A percentile compares a stretch with the other conserved stretches of the same genome.
These are phyloP conservation scores for Fusarium sarcochroum DNA, from an alignment of 2,329 filamentous ascomycete species.

Conservation along the genomic window DNA sequence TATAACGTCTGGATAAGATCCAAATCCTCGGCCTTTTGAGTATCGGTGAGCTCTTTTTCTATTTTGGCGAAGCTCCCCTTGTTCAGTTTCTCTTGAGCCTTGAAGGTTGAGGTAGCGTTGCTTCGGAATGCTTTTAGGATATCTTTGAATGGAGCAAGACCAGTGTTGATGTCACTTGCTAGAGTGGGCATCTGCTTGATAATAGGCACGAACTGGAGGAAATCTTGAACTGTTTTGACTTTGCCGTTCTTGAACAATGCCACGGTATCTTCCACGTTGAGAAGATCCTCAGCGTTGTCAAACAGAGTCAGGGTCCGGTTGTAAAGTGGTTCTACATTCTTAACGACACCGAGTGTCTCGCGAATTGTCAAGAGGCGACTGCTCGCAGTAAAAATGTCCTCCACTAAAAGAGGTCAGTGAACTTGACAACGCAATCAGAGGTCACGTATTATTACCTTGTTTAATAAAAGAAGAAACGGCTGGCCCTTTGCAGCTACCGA, in stretches of 20 bases:
- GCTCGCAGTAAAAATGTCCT: background rate
- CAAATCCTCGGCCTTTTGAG: background rate
- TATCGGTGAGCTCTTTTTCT: background rate
- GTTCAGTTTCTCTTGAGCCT: no score
- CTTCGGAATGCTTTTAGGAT: no score
- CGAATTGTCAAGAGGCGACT: background rate
- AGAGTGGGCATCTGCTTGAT: background rate
- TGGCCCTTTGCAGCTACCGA: background rate
- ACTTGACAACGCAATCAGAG: no score
- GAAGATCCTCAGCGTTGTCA: background rate
- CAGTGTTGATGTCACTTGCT: background rate
- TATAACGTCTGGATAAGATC: background rate
- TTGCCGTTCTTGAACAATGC: background rate
- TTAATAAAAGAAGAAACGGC: background rate
- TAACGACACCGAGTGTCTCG: background rate
- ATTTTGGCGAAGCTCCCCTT: background rate
- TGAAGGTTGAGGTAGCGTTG: background rate
- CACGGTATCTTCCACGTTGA: background rate
- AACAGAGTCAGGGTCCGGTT: background rate
- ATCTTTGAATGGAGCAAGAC: background rate
- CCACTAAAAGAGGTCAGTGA: background rate
- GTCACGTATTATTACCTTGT: no score
- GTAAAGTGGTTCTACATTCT: background rate
- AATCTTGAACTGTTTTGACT: background rate
- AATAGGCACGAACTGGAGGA: constrained; percentile 4